These are phyloP conservation scores for Ustilago shanxiensis DNA, from an alignment of 1,284 basidiomycete genomes.

Conservation along the genomic window DNA sequence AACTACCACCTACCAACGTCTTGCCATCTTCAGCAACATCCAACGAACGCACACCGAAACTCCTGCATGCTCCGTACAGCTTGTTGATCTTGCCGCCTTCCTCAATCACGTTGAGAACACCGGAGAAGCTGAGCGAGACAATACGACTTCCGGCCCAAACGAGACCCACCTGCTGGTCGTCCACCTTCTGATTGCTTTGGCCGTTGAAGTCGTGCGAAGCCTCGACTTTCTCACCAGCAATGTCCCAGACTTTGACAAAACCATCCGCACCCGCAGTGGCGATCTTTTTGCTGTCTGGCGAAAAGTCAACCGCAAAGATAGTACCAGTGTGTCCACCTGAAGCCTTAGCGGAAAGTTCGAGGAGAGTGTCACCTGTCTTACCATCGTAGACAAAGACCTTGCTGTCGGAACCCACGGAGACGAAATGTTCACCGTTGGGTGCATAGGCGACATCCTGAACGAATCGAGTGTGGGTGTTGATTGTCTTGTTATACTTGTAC, in stretches of 20 bases:
- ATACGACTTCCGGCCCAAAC: constrained; percentile 80
- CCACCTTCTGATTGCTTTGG: constrained; percentile 47
- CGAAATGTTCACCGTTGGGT: constrained; percentile 76
- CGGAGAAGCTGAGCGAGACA: constrained; percentile 86
- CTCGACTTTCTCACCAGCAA: constrained; percentile 35
- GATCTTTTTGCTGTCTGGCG: constrained; percentile 79
- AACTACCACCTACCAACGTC: constrained; percentile 72
- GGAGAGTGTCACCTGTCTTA: constrained; percentile 79
- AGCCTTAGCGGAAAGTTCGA: constrained; percentile 46
- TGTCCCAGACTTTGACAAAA: constrained; percentile 73
- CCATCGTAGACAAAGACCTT: constrained; percentile 93
- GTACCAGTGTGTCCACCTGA: constrained; percentile 70
- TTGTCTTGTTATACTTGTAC: constrained; percentile 72
- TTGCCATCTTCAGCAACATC: constrained; percentile 31
- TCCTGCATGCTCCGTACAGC: constrained; percentile 51
- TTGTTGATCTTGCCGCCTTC: constrained; percentile 36
- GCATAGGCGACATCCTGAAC: constrained; percentile 91
- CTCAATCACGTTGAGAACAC: constrained; percentile 79
- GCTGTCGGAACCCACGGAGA: constrained; percentile 89
- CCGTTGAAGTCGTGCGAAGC: constrained; percentile 54
- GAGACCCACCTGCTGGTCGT: constrained; percentile 84
- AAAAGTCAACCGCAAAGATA: constrained; percentile 70
- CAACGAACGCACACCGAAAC: constrained; percentile 46
- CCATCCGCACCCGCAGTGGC: constrained; percentile 89
- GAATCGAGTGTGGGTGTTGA: constrained; percentile 85